phyloP scores from a whole-genome alignment of 2,329 filamentous ascomycete species.

The Cytospora schulzeri region DNA sequence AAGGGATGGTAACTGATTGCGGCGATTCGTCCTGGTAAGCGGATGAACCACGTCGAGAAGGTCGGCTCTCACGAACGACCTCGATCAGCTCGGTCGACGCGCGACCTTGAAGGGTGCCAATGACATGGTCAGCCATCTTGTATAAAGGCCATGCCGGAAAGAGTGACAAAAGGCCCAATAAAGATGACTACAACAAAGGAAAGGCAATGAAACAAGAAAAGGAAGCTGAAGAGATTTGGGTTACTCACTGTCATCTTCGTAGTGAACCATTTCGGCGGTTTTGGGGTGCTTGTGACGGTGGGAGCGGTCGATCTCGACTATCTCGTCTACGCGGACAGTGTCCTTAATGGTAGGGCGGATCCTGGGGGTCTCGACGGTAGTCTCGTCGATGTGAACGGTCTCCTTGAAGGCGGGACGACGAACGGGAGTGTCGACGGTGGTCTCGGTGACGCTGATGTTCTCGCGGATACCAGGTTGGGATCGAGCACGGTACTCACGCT shows the following conservation, averaged over 20 bases:
- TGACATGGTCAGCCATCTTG: conserved; percentile 59
- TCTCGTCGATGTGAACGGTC: conserved; percentile 34
- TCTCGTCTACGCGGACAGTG: conserved; percentile 53
- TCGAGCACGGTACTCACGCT: conserved; percentile 67
- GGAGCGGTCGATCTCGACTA: conserved; percentile 58
- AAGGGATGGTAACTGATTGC: conserved; percentile 96
- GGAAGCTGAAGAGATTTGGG: conserved; percentile 15
- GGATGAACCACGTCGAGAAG: conserved; percentile 37
- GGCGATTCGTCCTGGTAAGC: conserved; percentile 47
- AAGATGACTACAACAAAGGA: conserved; percentile 24
- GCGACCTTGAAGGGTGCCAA: conserved; percentile 49
- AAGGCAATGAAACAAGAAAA: conserved; percentile 15
- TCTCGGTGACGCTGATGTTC: conserved; percentile 39
- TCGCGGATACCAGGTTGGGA: conserved; percentile 54
- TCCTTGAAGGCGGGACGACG: conserved; percentile 38
- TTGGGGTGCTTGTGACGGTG: conserved; percentile 39
- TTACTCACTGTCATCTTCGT: conserved; percentile 61
- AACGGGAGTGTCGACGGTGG: conserved; percentile 45
- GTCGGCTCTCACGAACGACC: conserved; percentile 47
- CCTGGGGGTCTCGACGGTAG: conserved; percentile 43
- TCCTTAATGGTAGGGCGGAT: conserved; percentile 42
- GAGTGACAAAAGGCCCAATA: conserved; percentile 59
- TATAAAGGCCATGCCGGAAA: conserved; percentile 57
- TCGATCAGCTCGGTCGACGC: conserved; percentile 53
- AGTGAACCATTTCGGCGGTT: conserved; percentile 66